Evolutionary conservation across 177 flowering plant genomes (phyloP).

Genomic region (Vitis hybrid): DNA sequence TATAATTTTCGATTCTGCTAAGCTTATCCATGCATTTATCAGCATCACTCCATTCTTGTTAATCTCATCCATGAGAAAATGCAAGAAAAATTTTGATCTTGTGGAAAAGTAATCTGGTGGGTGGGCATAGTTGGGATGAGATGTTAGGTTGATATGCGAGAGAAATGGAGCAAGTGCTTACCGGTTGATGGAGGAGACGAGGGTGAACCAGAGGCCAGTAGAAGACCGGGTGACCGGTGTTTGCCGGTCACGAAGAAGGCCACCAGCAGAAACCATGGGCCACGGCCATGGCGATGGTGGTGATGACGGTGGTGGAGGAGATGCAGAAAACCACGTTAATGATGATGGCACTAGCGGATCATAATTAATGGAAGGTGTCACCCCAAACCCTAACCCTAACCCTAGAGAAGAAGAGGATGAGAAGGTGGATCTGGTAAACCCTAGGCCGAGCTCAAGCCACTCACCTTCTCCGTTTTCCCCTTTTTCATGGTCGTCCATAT

Average conservation of each 20-base stretch:
- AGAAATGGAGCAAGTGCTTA: slow-evolving; percentile 1
- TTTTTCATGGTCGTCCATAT: not conserved
- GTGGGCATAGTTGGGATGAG: too few species aligned
- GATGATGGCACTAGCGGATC: not conserved
- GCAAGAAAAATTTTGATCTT: too few species aligned
- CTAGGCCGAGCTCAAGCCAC: slow-evolving; percentile 25
- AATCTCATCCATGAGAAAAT: too few species aligned
- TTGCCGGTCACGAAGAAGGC: slow-evolving; percentile 5
- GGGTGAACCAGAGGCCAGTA: slow-evolving; percentile 32
- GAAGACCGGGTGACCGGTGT: slow-evolving; percentile 14
- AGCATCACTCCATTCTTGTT: too few species aligned
- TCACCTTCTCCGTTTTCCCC: not conserved
- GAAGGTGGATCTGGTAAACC: slow-evolving; percentile 4
- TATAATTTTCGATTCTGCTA: not conserved
- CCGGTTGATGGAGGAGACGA: slow-evolving; percentile 22
- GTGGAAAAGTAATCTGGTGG: too few species aligned
- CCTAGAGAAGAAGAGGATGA: slow-evolving; percentile 10
- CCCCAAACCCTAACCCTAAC: slow-evolving; percentile 7
- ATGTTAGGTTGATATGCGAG: not conserved
- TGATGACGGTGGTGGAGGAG: too few species aligned
- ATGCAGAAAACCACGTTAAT: not conserved
- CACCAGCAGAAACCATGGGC: not conserved
- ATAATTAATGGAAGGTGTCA: not conserved
- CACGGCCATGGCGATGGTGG: slow-evolving; percentile 11
- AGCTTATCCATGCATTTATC: too few species aligned